phyloP scores from a whole-genome alignment of 2,329 filamentous ascomycete species.

The Penicillium fuscoglaucum region DNA sequence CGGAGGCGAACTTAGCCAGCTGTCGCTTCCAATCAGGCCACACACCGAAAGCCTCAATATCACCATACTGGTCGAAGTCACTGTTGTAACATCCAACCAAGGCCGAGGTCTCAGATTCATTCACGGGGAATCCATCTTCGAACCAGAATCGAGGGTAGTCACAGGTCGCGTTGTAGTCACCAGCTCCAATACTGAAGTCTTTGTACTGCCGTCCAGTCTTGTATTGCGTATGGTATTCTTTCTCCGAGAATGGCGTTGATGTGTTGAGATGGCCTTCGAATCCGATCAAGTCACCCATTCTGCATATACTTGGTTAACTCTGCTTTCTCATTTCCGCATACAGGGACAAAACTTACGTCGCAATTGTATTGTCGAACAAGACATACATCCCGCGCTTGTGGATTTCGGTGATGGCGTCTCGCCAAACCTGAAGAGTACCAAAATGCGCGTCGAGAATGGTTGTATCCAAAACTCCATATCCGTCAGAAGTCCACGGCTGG shows the following conservation, averaged over 20 bases:
- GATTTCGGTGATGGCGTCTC: constrained; percentile 58
- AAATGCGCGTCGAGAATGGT: constrained; percentile 64
- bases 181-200: constrained; percentile 58
- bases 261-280: constrained; percentile 62
- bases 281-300: constrained; percentile 62
- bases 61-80: constrained; percentile 66
- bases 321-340: too few species aligned
- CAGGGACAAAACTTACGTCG: constrained; percentile 49
- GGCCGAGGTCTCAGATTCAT: constrained; percentile 46
- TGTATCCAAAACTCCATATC: constrained; percentile 61
- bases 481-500: constrained; percentile 62
- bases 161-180: constrained; percentile 54
- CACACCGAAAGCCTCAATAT: constrained; percentile 63
- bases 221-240: constrained; percentile 59
- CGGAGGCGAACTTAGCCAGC: constrained; percentile 65
- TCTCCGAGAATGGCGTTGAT: constrained; percentile 56
- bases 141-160: constrained; percentile 63
- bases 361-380: constrained; percentile 65
- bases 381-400: constrained; percentile 65
- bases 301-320: constrained; percentile 3
- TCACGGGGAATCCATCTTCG: constrained; percentile 55
- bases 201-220: constrained; percentile 57
- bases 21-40: constrained; percentile 64
- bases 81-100: constrained; percentile 61
- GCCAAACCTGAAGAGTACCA: constrained; percentile 60